phyloP scores from a whole-genome alignment of 116 monocot species.

The Cymodocea nodosa region DNA sequence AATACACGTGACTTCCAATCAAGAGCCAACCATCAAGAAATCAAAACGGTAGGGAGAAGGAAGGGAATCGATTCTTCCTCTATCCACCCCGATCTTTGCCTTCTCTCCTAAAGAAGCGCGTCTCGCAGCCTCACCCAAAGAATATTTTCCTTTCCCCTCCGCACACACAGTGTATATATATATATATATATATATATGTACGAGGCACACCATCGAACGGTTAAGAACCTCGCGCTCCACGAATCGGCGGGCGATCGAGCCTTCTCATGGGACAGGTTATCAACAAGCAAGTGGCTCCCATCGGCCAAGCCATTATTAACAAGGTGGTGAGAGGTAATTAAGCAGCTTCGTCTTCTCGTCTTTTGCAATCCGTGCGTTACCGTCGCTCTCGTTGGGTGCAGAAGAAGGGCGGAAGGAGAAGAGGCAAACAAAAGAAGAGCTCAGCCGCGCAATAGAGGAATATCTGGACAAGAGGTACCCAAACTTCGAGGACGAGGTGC shows the following conservation, averaged over 20 bases:
- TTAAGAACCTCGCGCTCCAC: neutral
- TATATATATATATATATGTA: neutral
- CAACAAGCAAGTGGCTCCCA: conserved; percentile 4
- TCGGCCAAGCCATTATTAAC: neutral
- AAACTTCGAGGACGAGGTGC: neutral
- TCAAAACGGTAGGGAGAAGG: too few species aligned
- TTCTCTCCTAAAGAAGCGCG: neutral
- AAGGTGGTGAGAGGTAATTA: neutral
- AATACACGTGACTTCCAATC: too few species aligned
- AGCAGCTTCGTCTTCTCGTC: neutral
- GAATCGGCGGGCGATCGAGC: neutral
- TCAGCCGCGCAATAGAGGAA: neutral
- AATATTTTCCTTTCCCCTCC: neutral
- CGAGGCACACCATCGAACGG: neutral
- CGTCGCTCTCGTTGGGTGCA: neutral
- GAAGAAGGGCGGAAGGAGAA: neutral
- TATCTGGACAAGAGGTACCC: neutral
- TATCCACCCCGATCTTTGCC: neutral
- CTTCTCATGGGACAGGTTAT: neutral
- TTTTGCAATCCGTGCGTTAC: neutral
- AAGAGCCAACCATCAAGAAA: too few species aligned
- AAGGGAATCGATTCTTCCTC: neutral
- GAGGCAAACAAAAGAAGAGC: neutral
- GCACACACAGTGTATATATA: neutral
- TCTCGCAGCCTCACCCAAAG: conserved; percentile 2